Base-by-base conservation (phyloP, 257 asterid species). In the Catharanthus roseus region DNA sequence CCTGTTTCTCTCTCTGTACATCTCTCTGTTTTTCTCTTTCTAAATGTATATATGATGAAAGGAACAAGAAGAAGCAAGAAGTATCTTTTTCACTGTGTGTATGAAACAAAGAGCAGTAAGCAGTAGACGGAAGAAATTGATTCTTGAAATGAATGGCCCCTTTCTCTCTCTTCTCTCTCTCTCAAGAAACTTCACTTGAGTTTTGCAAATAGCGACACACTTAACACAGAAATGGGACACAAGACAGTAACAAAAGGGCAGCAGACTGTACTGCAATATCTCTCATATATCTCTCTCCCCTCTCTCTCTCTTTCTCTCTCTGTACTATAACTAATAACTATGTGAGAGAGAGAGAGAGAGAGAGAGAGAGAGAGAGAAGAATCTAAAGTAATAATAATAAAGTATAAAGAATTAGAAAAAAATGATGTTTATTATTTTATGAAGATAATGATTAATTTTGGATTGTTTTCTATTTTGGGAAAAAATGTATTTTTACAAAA, bases 141-240 rank as follows among this genome's bases (percentile, higher is more conserved):
- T n/a, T n/a, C n/a, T n/a, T n/a, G n/a, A n/a, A n/a, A n/a, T n/a
- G n/a, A n/a, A n/a, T n/a, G n/a, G n/a, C n/a, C n/a, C n/a, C n/a
- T n/a, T n/a, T n/a, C n/a, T n/a, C n/a, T n/a, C n/a, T n/a, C n/a
- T n/a, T n/a, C n/a, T n/a, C n/a, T n/a, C n/a, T n/a, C n/a, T n/a
- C 60, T 58, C 74, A 38, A 3, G 71, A 29, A 51, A 69, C 78
- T 72, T 65, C 77, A 80, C 79, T 82, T 77, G 69, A 72, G 80
- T 64, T n/a, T n/a, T 74, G 65, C 38, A 70, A 38, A 38, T 38
- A n/a, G n/a, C 42, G 42, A 38, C 8, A 38, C 8, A 8, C 8
- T 38, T 8, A 38, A 38, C 3, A 38, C 42, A 38, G 42, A 68
- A 67, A 75, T 67, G 76, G 72, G 51, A 68, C 76, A 60, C 72